phyloP scores from a whole-genome alignment of 2,329 filamentous ascomycete species.

The Fusarium anthophilum region DNA sequence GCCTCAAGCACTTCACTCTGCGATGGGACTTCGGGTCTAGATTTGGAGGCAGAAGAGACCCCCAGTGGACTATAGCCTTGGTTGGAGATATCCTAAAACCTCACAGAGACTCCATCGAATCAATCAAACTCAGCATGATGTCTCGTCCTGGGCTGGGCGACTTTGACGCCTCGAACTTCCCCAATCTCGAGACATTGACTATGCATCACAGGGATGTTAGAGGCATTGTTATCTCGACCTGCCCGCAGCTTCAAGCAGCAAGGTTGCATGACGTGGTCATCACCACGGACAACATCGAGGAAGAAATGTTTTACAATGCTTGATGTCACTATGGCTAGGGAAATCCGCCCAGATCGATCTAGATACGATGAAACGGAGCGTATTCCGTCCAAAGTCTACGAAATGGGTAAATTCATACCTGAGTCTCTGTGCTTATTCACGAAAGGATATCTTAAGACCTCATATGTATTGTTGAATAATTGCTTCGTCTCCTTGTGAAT shows the following conservation, averaged over 20 bases:
- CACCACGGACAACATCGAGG: neutral
- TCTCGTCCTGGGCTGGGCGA: neutral
- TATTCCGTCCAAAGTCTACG: neutral
- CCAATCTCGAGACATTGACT: neutral
- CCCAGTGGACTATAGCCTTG: neutral
- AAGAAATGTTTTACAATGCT: neutral
- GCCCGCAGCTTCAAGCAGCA: neutral
- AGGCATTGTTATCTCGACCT: neutral
- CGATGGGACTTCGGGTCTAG: neutral
- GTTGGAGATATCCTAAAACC: neutral
- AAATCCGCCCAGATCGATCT: too few relatives aligned
- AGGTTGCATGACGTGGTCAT: neutral
- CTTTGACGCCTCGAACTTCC: neutral
- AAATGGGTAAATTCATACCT: neutral
- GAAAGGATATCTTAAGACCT: neutral
- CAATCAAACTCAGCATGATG: neutral
- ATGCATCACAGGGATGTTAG: neutral
- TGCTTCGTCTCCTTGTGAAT: neutral
- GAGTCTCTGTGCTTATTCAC: neutral
- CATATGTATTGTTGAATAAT: neutral
- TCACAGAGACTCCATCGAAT: neutral
- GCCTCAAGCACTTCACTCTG: neutral
- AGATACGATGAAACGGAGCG: neutral
- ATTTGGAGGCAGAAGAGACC: neutral
- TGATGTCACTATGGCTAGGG: neutral